Evolutionary conservation across 2,329 filamentous ascomycete species (phyloP), one percentile per base, ranked within the genome.

Genomic region (Helotiales sp.): DNA sequence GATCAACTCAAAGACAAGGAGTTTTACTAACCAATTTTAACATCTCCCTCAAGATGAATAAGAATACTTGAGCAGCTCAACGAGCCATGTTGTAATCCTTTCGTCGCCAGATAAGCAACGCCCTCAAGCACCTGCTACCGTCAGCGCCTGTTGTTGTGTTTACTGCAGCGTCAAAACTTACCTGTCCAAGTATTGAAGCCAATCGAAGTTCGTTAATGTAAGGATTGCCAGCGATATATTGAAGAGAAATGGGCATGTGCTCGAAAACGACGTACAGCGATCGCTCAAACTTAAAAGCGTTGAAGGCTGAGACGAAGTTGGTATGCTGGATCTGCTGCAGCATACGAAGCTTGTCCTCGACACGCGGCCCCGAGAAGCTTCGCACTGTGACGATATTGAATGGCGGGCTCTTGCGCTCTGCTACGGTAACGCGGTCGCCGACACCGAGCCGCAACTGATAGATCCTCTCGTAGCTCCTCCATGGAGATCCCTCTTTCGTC

Each of bases 11-110:
- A 25, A 19, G 13, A 31, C 5, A 33, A 53, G 34, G 34, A 51
- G 27, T 42, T 38, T 42, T 53, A 49, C 59, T 57, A 13, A 62
- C 61, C 15, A 56, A 62, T 63, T 49, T 63, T 58, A 8, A 57
- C 47, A 62, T 62, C 49, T 33, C 62, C 57, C 31, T 56, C 25
- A 30, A 44, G 52, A 19, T 58, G 61, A 19, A 63, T 30, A 1
- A 63, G 57, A 34, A 65, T 63, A 56, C 55, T 65, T 17, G 58
- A 63, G 55, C 55, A 64, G 54, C 19, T 61, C 7, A 63, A 49
- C 33, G 58, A 64, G 19, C 55, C 48, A 27, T 63, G 60, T 54
- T 62, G 54, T 6, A 60, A 58, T 56, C 53, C 59, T 53, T 58
- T 38, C 29, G n/a, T 34, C 54, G 31, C 48, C 22, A 62, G 58